These are phyloP conservation scores for Wolfiporia cocos DNA, from an alignment of 1,284 basidiomycete species.

Conservation along the genomic window DNA sequence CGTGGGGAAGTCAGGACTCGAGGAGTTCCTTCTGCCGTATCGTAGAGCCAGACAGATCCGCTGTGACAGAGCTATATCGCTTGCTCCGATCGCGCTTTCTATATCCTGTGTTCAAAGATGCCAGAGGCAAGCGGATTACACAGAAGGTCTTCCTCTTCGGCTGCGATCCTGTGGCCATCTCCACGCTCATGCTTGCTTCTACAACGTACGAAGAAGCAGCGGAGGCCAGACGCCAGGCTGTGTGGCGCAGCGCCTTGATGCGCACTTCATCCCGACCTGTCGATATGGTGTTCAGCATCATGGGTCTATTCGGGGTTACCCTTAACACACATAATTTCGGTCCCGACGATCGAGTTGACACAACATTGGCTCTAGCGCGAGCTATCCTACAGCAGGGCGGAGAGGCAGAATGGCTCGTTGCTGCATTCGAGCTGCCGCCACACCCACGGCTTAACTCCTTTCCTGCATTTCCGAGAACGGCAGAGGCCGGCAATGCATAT, in stretches of 20 bases:
- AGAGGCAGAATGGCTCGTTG: conserved; percentile 9
- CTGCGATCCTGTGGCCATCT: neutral
- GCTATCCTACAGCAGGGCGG: conserved; percentile 7
- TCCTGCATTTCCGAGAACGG: conserved; percentile 7
- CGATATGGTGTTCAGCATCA: too few relatives aligned
- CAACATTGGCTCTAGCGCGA: conserved; percentile 16
- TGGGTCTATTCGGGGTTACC: conserved; percentile 19
- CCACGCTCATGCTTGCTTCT: neutral
- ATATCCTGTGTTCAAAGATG: neutral
- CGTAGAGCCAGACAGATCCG: neutral
- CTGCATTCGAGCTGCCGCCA: conserved; percentile 7
- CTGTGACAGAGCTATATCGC: neutral
- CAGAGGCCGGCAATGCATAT: conserved; percentile 5
- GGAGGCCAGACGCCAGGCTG: conserved; percentile 3
- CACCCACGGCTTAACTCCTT: conserved; percentile 6
- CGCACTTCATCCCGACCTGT: too few relatives aligned
- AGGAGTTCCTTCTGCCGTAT: neutral
- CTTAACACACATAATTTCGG: conserved; percentile 11
- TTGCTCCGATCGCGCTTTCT: neutral
- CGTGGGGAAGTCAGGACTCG: too few relatives aligned
- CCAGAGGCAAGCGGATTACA: neutral
- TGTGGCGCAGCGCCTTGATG: conserved; percentile 16
- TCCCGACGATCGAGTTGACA: conserved; percentile 14
- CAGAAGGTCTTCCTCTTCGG: neutral
- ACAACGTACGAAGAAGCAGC: too few relatives aligned